Evolutionary conservation across 768 basidiomycete genomes (phyloP).

Genomic region (Leccinum rimulosum): DNA sequence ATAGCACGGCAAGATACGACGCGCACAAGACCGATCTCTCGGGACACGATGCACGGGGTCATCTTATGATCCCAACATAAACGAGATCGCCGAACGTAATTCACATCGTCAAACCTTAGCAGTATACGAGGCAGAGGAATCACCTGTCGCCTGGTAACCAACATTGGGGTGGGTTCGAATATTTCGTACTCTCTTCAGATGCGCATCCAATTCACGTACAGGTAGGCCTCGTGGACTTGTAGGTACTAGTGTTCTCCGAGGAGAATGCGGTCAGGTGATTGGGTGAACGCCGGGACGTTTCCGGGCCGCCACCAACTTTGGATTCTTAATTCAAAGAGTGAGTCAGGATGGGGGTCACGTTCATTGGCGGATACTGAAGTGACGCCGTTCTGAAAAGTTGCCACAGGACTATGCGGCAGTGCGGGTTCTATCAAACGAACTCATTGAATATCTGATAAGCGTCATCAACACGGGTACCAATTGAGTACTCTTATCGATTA

Average conservation of each 20-base stretch:
- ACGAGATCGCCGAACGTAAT: not conserved
- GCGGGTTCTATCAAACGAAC: not conserved
- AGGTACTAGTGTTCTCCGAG: conserved; percentile 6
- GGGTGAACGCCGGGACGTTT: not conserved
- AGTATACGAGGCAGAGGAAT: not conserved
- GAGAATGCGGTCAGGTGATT: not conserved
- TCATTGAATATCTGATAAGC: not conserved
- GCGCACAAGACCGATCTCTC: not conserved
- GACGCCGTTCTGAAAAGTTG: not conserved
- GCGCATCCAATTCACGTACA: not conserved
- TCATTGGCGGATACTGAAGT: not conserved
- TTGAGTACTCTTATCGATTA: not conserved
- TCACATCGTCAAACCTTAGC: conserved; percentile 6
- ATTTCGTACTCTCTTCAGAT: not conserved
- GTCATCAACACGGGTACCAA: not conserved
- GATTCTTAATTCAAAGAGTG: not conserved
- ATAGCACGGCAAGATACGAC: not conserved
- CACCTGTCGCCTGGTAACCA: not conserved
- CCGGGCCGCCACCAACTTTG: not conserved
- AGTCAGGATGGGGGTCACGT: not conserved
- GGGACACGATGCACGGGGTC: not conserved
- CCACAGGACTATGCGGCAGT: not conserved
- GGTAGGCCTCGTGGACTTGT: not conserved
- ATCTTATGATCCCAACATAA: not conserved
- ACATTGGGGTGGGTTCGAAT: not conserved